These are phyloP conservation scores for Tulasnella sp. DNA, from an alignment of 768 basidiomycete genomes.

Conservation along the genomic window DNA sequence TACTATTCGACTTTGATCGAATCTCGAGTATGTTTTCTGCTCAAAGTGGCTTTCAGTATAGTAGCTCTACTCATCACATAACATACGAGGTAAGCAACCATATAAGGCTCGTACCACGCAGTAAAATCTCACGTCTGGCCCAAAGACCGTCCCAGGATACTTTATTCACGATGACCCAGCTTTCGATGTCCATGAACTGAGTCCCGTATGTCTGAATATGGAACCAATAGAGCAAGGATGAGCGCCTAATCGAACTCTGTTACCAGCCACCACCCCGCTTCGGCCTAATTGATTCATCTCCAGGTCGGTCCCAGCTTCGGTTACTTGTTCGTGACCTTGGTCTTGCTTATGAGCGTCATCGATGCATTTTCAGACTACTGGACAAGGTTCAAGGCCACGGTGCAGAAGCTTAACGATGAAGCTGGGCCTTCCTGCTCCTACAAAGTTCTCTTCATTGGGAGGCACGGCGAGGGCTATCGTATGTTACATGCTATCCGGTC, in stretches of 20 bases:
- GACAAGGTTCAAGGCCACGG: conserved; percentile 49
- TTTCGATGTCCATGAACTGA: conserved; percentile 41
- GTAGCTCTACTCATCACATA: not conserved
- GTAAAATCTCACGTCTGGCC: not conserved
- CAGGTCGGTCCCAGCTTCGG: conserved; percentile 37
- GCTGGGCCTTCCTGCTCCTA: conserved; percentile 51
- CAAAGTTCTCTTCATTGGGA: conserved; percentile 66
- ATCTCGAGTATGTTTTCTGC: not conserved
- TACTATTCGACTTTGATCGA: not conserved
- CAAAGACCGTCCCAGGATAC: conserved; percentile 49
- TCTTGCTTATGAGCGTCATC: conserved; percentile 37
- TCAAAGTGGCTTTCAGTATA: not conserved
- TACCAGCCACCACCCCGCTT: conserved; percentile 60
- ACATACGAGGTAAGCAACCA: not conserved
- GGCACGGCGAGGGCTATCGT: conserved; percentile 80
- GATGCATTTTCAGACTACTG: conserved; percentile 58
- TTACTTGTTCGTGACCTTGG: too few species aligned
- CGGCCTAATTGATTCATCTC: conserved; percentile 58
- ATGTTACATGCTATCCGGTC: conserved; percentile 41
- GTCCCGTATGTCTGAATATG: conserved; percentile 40
- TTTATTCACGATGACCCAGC: conserved; percentile 50
- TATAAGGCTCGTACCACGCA: not conserved
- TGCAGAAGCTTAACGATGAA: conserved; percentile 54
- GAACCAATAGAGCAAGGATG: conserved; percentile 3
- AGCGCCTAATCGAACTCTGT: not conserved